Evolutionary conservation across 805 yeast genomes (phyloP).

Genomic region (Wickerhamiella vanderwaltii): DNA sequence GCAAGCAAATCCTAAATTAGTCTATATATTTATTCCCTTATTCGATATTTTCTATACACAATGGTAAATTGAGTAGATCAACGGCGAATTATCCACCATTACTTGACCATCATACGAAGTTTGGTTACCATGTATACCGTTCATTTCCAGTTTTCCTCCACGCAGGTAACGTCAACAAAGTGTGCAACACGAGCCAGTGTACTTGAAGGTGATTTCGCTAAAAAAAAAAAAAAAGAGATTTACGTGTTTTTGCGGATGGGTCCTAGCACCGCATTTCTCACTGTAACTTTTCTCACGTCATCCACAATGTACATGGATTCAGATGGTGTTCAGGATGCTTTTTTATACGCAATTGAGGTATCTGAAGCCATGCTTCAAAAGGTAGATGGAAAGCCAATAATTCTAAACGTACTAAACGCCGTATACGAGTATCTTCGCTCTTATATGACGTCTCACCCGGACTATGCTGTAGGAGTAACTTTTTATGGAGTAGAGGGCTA

Average conservation of each 20-base stretch:
- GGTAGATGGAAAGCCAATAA: conserved; percentile 13
- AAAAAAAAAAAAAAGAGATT: too few species aligned
- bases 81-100: too few species aligned
- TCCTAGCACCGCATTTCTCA: too few species aligned
- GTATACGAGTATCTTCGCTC: conserved; percentile 52
- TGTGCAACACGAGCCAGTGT: too few species aligned
- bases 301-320: not conserved
- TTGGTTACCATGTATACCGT: too few species aligned
- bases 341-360: conserved; percentile 29
- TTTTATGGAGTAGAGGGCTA: conserved; percentile 28
- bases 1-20: not conserved
- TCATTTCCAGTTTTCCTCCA: too few species aligned
- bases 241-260: too few species aligned
- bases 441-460: conserved; percentile 50
- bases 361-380: conserved; percentile 25
- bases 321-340: conserved; percentile 25
- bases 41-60: not conserved
- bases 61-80: too few species aligned
- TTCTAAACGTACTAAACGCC: conserved; percentile 34
- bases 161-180: too few species aligned
- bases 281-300: too few species aligned
- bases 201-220: too few species aligned
- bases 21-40: not conserved
- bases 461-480: conserved; percentile 67
- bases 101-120: too few species aligned